These are phyloP conservation scores for Darksidea phi DNA, from an alignment of 495 filamentous ascomycete genomes.

Conservation along the genomic window DNA sequence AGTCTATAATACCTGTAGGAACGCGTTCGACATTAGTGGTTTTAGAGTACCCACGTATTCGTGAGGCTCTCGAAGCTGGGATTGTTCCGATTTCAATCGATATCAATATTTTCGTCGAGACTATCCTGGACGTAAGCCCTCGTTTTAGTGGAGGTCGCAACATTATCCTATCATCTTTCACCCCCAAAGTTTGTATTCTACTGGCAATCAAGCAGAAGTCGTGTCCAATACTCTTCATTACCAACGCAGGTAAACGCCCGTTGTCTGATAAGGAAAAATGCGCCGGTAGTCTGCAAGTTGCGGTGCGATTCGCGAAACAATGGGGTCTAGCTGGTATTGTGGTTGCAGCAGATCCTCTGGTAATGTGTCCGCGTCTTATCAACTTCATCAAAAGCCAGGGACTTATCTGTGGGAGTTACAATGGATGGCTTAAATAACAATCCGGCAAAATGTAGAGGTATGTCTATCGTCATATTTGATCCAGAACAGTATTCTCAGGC, in stretches of 20 bases:
- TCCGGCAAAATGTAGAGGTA: conserved; percentile 15
- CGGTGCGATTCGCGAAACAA: conserved; percentile 14
- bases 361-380: conserved; percentile 12
- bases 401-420: conserved; percentile 12
- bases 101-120: conserved; percentile 13
- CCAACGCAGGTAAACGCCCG: conserved; percentile 4
- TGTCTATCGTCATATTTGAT: conserved; percentile 4
- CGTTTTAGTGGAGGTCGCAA: conserved; percentile 5
- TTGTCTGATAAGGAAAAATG: conserved; percentile 13
- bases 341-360: conserved; percentile 6
- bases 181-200: conserved; percentile 11
- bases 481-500: neutral
- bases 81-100: conserved; percentile 12
- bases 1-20: neutral
- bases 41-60: conserved; percentile 13
- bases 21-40: conserved; percentile 6
- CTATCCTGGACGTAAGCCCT: conserved; percentile 6
- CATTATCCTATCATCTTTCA: conserved; percentile 15
- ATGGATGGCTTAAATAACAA: conserved; percentile 8
- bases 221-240: conserved; percentile 16
- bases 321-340: conserved; percentile 12
- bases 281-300: conserved; percentile 13
- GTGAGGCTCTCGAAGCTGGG: conserved; percentile 9
- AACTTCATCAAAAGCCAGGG: conserved; percentile 1
- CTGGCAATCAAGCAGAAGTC: conserved; percentile 13